Evolutionary conservation across 1,284 basidiomycete species (phyloP).

Genomic region (Ustilago sp.): DNA sequence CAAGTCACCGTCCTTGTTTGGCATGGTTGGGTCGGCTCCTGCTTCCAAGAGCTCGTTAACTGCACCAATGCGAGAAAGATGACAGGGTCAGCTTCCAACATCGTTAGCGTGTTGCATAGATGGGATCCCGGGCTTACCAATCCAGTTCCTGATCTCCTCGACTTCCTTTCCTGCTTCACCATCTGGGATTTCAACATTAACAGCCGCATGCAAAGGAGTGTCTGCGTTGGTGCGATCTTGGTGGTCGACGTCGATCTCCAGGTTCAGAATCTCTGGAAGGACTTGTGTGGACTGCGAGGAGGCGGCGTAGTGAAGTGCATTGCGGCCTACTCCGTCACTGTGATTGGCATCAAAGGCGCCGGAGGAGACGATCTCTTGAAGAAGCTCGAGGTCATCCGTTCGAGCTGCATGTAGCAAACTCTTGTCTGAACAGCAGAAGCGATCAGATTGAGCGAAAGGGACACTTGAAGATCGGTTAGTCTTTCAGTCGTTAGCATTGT

Average conservation of each 20-base stretch:
- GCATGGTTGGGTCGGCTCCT: slow-evolving; percentile 59
- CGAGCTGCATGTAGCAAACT: slow-evolving; percentile 59
- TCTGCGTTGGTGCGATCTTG: slow-evolving; percentile 80
- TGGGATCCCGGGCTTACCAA: slow-evolving; percentile 67
- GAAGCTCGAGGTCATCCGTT: slow-evolving; percentile 60
- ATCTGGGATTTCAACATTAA: slow-evolving; percentile 71
- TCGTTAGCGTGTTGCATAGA: not conserved
- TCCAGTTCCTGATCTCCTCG: slow-evolving; percentile 74
- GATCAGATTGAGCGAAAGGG: not conserved
- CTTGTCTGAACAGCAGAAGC: slow-evolving; percentile 43
- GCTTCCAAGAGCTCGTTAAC: slow-evolving; percentile 65
- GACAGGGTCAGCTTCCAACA: not conserved
- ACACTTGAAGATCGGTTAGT: not conserved
- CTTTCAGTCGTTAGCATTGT: not conserved
- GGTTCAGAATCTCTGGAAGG: slow-evolving; percentile 61
- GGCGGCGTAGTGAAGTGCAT: slow-evolving; percentile 66
- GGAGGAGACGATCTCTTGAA: slow-evolving; percentile 54
- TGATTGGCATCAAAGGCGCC: slow-evolving; percentile 61
- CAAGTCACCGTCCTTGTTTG: slow-evolving; percentile 60
- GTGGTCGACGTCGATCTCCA: slow-evolving; percentile 82
- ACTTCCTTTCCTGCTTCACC: slow-evolving; percentile 71
- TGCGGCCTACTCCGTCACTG: slow-evolving; percentile 63
- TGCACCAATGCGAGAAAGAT: slow-evolving; percentile 9
- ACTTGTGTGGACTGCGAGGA: slow-evolving; percentile 53
- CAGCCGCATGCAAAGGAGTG: slow-evolving; percentile 85